phyloP scores from a whole-genome alignment of 345 rosid species.

The Citrus trifoliata region DNA sequence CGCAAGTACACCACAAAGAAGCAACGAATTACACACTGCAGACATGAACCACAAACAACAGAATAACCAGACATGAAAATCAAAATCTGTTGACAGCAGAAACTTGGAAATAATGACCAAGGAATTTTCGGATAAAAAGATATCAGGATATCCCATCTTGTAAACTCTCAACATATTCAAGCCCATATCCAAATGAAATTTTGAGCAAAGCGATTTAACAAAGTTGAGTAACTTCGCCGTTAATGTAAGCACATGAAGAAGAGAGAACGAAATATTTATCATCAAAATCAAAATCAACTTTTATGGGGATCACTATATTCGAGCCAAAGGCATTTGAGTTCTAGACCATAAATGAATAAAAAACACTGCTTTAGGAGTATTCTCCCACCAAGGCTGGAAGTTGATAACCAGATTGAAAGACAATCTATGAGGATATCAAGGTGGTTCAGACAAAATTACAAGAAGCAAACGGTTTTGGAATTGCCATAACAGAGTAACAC shows the following conservation, averaged over 20 bases:
- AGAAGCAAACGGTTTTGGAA: neutral
- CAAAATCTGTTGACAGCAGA: neutral
- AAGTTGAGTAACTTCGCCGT: too few species aligned
- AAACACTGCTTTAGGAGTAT: neutral
- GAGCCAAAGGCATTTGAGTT: neutral
- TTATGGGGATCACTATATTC: neutral
- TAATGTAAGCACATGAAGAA: too few species aligned
- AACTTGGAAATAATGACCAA: neutral
- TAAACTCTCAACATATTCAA: neutral
- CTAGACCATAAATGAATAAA: neutral
- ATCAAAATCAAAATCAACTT: too few species aligned
- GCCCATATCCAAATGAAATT: neutral
- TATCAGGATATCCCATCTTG: neutral
- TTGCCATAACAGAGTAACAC: neutral
- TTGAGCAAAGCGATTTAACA: neutral
- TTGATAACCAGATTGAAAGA: neutral
- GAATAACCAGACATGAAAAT: neutral
- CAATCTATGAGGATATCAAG: neutral
- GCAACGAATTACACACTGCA: neutral
- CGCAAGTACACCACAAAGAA: constrained; percentile 51
- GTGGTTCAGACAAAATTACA: neutral
- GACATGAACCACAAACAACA: neutral
- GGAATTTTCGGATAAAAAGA: neutral
- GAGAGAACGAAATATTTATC: too few species aligned
- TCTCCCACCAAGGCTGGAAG: neutral